Conservation (phyloP, 768 basidiomycete genomes). For the Pulveroboletus sp. region DNA sequence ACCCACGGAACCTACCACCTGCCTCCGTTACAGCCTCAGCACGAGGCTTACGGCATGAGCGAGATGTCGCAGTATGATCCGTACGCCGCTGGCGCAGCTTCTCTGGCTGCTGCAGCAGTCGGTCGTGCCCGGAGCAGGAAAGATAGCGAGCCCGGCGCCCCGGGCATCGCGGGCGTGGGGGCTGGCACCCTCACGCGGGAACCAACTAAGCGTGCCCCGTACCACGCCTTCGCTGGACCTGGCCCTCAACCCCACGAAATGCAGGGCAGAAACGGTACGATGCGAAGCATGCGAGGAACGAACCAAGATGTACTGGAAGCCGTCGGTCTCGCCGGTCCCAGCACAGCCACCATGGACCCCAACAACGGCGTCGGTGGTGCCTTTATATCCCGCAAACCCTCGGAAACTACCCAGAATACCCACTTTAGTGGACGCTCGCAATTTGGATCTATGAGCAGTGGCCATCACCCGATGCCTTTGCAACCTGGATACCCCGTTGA, state of each 20-base stretch:
- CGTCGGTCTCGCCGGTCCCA: constrained; percentile 19
- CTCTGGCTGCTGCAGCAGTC: constrained; percentile 17
- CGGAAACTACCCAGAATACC: constrained; percentile 26
- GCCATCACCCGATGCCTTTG: constrained; percentile 13
- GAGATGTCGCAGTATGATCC: constrained; percentile 42
- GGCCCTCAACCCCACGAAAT: constrained; percentile 19
- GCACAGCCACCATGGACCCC: not conserved
- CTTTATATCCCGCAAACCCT: constrained; percentile 22
- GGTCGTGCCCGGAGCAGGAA: constrained; percentile 25
- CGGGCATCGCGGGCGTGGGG: constrained; percentile 39
- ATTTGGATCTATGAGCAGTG: constrained; percentile 17
- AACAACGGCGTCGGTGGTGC: constrained; percentile 2
- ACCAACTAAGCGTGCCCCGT: constrained; percentile 32
- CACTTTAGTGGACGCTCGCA: constrained; percentile 22
- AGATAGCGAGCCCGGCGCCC: constrained; percentile 33
- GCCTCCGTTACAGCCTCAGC: constrained; percentile 37
- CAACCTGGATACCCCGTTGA: constrained; percentile 28
- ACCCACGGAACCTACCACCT: constrained; percentile 58
- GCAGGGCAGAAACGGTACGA: constrained; percentile 9
- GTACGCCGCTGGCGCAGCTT: constrained; percentile 25
- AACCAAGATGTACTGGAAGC: constrained; percentile 29
- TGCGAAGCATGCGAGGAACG: constrained; percentile 19
- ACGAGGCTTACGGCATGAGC: constrained; percentile 49
- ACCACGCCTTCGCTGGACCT: constrained; percentile 38
- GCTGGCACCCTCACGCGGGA: constrained; percentile 29